Base-by-base conservation (phyloP, 116 monocot species). In the Dioscorea cayenensis region DNA sequence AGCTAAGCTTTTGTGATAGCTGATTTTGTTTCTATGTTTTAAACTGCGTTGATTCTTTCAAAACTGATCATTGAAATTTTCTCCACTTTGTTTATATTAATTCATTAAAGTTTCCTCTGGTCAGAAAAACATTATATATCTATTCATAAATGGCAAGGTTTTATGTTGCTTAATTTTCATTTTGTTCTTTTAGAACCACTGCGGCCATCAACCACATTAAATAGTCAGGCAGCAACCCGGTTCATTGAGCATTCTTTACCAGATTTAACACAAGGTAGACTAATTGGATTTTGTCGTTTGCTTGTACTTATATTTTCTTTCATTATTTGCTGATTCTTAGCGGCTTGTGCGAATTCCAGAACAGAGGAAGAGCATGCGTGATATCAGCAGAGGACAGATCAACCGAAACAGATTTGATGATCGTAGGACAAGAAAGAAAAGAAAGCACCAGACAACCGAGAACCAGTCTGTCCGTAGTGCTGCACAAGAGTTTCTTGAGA, bases 191-290 rank as follows among this genome's bases (percentile, higher is more conserved):
- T 69, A 95, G 95, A 84, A 67, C 95, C 95, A 67, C 73, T 95
- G 65, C 76, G 79, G 36, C 95, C 89, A 28, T 88, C 91, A 14
- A 79, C 90, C 36, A 82, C 65, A 63, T 64, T 95, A 67, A 91
- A 95, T 76, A 71, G 48, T 59, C 80, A 85, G 71, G 95, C 91
- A 16, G 95, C 95, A 19, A 73, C 95, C 2, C 80, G 95, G 8
- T 90, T 95, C 78, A 91, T 95, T 62, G 89, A 77, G 27, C 89
- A 91, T 78, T 88, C 95, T 28, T 67, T 95, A 29, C 91, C 95
- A 22, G 81, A 86, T 77, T 85, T 95, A 63, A 82, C 91, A 43
- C 51, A 84, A 75, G 91, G 95, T 91, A 66, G 36, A 49, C 21
- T 58, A 51, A 71, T 65, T 72, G 16, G 21, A 62, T 78, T 62